A percentile compares a stretch with the other conserved stretches of the same genome.
phyloP scores from a whole-genome alignment of 1,284 basidiomycete species.

The Tilletiopsis washingtonensis region DNA sequence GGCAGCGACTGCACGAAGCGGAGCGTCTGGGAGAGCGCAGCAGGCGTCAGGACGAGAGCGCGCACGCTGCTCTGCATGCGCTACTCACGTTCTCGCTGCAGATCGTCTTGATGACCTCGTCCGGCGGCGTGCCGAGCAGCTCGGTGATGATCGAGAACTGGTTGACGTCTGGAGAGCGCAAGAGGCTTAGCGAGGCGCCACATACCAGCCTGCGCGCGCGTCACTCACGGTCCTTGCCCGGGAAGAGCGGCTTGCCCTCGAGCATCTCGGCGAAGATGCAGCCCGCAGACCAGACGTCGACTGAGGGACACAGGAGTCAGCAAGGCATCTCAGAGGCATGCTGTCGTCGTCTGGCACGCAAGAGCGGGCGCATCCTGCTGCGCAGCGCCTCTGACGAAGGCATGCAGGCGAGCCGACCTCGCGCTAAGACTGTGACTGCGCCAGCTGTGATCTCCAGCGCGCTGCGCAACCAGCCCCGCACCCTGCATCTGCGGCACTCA shows the following conservation, averaged over 20 bases:
- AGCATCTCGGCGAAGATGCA: conserved; percentile 99
- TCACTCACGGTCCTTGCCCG: conserved; percentile 71
- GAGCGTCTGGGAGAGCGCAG: conserved; percentile 66
- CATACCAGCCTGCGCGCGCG: background rate
- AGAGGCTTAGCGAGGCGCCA: background rate
- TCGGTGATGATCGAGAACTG: conserved; percentile 99
- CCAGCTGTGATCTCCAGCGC: background rate
- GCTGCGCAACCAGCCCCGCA: background rate
- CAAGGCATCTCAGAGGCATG: no score
- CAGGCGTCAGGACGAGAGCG: background rate
- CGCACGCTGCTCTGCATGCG: background rate
- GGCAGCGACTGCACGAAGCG: conserved; percentile 96
- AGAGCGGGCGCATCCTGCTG: no score
- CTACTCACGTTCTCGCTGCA: conserved; percentile 83
- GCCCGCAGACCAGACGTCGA: conserved; percentile 97
- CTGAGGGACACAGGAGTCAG: conserved; percentile 43
- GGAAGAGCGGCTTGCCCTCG: conserved; percentile 96
- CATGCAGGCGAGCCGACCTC: background rate
- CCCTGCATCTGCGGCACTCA: conserved; percentile 5
- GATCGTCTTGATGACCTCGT: conserved; percentile 99
- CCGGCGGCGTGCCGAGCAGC: conserved; percentile 89
- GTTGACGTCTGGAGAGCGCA: conserved; percentile 69
- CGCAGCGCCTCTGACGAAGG: no score
- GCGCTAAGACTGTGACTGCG: background rate
- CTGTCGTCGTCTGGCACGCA: no score